Conservation (phyloP, 2,329 filamentous ascomycete genomes). For the Paecilomyces dactylethromorphus region DNA sequence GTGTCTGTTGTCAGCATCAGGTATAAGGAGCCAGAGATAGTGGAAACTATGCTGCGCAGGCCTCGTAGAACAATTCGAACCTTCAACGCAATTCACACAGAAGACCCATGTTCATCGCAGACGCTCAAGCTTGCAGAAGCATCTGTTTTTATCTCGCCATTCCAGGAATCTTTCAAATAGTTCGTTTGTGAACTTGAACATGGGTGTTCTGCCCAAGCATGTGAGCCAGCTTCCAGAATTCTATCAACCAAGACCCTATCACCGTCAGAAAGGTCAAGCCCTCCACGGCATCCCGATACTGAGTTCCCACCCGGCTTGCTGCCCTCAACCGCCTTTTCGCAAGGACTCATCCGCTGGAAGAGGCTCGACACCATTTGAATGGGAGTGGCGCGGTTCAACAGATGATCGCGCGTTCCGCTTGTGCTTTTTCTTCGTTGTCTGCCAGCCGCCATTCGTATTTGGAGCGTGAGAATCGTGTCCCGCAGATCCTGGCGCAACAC, state of each 20-base stretch:
- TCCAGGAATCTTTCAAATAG: background rate
- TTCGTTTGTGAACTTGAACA: background rate
- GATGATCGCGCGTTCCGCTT: slow-evolving; percentile 30
- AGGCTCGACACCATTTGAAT: slow-evolving; percentile 26
- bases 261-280: background rate
- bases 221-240: background rate
- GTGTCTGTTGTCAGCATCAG: background rate
- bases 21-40: background rate
- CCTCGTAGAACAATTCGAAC: background rate
- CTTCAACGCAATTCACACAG: background rate
- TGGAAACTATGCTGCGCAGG: background rate
- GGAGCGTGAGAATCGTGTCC: slow-evolving; percentile 16
- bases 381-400: slow-evolving; percentile 23
- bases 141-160: background rate
- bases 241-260: background rate
- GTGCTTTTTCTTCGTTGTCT: slow-evolving; percentile 39
- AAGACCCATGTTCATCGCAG: too few species aligned
- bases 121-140: background rate
- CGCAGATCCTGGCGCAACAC: slow-evolving; percentile 11
- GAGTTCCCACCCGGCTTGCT: background rate
- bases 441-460: slow-evolving; percentile 30
- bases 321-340: slow-evolving; percentile 39
- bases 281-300: background rate
- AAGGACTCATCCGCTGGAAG: slow-evolving; percentile 37
- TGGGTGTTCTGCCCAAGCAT: background rate